Percentiles rank a stretch among this genome's conserved stretches.
Evolutionary conservation across 768 basidiomycete genomes (phyloP).

Genomic region (Punctularia strigosozonata): DNA sequence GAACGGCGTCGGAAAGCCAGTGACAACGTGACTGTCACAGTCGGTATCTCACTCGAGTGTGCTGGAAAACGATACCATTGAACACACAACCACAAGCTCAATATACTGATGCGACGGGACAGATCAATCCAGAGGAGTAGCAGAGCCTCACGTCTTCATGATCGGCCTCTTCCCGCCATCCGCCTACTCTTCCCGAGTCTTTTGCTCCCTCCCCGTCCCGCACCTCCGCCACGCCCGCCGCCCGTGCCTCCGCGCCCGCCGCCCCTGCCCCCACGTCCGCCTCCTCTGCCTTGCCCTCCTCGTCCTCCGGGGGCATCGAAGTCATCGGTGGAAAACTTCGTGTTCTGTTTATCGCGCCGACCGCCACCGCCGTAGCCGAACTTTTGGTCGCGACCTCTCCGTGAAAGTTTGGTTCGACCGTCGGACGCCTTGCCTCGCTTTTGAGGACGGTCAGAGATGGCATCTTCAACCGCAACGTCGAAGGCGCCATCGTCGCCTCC

Average conservation of each 20-base stretch:
- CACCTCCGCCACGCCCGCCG: constrained; percentile 19
- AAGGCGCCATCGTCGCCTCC: constrained; percentile 59
- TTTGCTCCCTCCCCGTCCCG: constrained; percentile 24
- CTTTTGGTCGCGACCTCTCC: constrained; percentile 62
- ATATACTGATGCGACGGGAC: too few species aligned
- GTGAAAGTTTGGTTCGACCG: constrained; percentile 29
- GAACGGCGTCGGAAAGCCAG: too few species aligned
- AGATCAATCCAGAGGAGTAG: too few species aligned
- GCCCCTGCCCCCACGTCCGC: constrained; percentile 14
- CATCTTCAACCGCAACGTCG: constrained; percentile 86
- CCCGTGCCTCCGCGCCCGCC: constrained; percentile 18
- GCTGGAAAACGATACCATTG: too few species aligned
- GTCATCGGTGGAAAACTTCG: constrained; percentile 66
- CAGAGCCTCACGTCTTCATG: too few species aligned
- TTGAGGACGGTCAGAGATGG: constrained; percentile 62
- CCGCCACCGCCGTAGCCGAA: constrained; percentile 71
- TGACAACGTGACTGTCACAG: too few species aligned
- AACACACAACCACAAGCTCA: too few species aligned
- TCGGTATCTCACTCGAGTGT: too few species aligned
- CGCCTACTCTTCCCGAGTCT: constrained; percentile 53
- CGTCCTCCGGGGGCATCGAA: constrained; percentile 36
- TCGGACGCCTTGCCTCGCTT: constrained; percentile 31
- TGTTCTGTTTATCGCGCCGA: constrained; percentile 71
- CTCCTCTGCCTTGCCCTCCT: constrained; percentile 22
- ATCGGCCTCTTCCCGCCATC: too few species aligned